phyloP scores from a whole-genome alignment of 2,329 filamentous ascomycete species.

The Aspergillus tamarii region DNA sequence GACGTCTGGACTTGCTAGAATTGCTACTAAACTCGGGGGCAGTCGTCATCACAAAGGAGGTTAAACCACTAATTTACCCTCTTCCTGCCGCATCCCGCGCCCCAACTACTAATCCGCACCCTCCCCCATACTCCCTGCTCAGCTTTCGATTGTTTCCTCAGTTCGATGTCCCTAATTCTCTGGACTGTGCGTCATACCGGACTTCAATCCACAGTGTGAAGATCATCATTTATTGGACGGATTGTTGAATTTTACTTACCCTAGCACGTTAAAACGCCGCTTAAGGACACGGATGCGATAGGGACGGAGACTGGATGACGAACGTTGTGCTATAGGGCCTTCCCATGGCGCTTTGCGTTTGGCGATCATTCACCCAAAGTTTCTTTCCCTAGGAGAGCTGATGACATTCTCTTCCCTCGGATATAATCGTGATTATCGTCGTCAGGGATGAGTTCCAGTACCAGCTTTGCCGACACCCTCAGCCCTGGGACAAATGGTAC shows the following conservation, averaged over 20 bases:
- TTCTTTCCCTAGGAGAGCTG: conserved; percentile 26
- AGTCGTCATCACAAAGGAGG: conserved; percentile 23
- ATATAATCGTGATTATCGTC: conserved; percentile 19
- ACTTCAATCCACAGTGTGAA: too few species aligned
- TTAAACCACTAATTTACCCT: conserved; percentile 11
- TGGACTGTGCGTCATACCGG: conserved; percentile 1
- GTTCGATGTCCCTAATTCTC: neutral
- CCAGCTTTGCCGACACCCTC: conserved; percentile 39
- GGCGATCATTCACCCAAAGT: conserved; percentile 30
- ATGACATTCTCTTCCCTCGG: conserved; percentile 24
- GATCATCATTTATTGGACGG: neutral
- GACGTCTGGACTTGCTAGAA: neutral
- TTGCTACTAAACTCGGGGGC: conserved; percentile 7
- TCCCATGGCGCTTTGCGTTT: conserved; percentile 41
- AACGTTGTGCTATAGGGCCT: conserved; percentile 39
- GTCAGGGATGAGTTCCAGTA: conserved; percentile 48
- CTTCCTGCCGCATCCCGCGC: conserved; percentile 17
- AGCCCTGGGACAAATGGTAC: conserved; percentile 38
- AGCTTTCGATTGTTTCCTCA: neutral
- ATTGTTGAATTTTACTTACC: conserved; percentile 3
- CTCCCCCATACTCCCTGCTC: neutral
- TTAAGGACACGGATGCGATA: conserved; percentile 30
- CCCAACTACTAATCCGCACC: neutral
- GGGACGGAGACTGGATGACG: conserved; percentile 35
- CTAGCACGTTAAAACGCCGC: conserved; percentile 1